Base-by-base conservation (phyloP, 805 yeast genomes). In the Zygotorulaspora sp. region DNA sequence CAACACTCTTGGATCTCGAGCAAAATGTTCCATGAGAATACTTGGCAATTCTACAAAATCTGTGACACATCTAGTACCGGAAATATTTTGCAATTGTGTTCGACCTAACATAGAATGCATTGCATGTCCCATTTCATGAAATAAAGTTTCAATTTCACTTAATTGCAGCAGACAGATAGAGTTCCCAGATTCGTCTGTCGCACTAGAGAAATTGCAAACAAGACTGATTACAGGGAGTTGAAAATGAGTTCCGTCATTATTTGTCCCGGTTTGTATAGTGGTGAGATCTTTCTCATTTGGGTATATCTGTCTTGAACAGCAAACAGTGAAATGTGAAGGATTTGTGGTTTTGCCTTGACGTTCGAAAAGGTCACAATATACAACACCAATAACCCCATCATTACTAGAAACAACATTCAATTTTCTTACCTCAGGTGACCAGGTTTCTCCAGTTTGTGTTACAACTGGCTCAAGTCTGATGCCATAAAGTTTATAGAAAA, bases 91-190 rank as follows among this genome's bases (percentile, higher is more conserved):
- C 36, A 90, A 65, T 29, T 80, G 71, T 0, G 98, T 92, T 45
- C 90, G 73, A 0, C 97, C 98, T 14, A 92, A 65, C 96, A 92
- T 90, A 2, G 97, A 86, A 60, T 92, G 98, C 77, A 92, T 83
- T 1, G 97, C 97, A 62, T 92, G 98, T 1, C 98, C 98, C 96
- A 92, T 88, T 63, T 92, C 98, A 62, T 92, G 98, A 66, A 92
- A 92, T 13, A 92, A 66, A 0, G 98, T 92, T 52, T 90, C 96
- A 14, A 90, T 88, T 53, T 92, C 97, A 40, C 72, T 75, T 40
- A 85, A 68, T 9, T 80, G 69, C 26, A 90, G 62, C 13, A 84
- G 65, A 20, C 89, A 79, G 15, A 76, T 73, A 7, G 63, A 60
- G 8, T 61, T 52, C 4, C 54, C 53, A 5, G 50, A 47, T n/a